phyloP scores from a whole-genome alignment of 2,329 filamentous ascomycete species.

The Coleophoma crateriformis region DNA sequence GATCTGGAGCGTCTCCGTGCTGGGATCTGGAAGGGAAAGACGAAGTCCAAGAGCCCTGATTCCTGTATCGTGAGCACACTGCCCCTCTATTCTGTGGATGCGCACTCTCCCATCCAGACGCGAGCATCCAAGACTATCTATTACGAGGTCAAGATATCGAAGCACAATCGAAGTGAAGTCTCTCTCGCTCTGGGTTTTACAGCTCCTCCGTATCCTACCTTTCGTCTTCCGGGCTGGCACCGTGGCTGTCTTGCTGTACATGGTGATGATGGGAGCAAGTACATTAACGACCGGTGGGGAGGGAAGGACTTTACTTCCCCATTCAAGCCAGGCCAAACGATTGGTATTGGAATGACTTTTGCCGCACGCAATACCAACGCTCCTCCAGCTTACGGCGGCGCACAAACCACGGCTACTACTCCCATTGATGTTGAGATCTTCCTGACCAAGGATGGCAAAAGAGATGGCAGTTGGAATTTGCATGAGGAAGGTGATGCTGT shows the following conservation, averaged over 20 bases:
- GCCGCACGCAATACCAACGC: slow-evolving; percentile 15
- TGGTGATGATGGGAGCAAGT: slow-evolving; percentile 72
- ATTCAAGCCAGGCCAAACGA: slow-evolving; percentile 59
- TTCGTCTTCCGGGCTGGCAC: slow-evolving; percentile 78
- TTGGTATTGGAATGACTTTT: slow-evolving; percentile 69
- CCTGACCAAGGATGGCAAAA: slow-evolving; percentile 61
- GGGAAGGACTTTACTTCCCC: slow-evolving; percentile 62
- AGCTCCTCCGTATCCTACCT: slow-evolving; percentile 70
- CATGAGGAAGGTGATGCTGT: slow-evolving; percentile 67
- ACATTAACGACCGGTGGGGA: slow-evolving; percentile 70
- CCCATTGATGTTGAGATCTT: slow-evolving; percentile 54
- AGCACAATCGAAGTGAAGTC: slow-evolving; percentile 33
- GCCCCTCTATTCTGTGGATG: slow-evolving; percentile 58
- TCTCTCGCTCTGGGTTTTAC: slow-evolving; percentile 63
- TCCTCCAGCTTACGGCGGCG: slow-evolving; percentile 24
- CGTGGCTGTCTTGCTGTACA: slow-evolving; percentile 71
- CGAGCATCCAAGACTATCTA: slow-evolving; percentile 52
- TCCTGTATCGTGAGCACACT: slow-evolving; percentile 61
- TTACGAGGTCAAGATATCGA: slow-evolving; percentile 61
- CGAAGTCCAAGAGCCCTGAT: slow-evolving; percentile 44
- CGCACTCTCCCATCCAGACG: slow-evolving; percentile 50
- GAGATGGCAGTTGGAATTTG: slow-evolving; percentile 61
- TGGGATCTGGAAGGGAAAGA: slow-evolving; percentile 46
- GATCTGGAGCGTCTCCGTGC: slow-evolving; percentile 37
- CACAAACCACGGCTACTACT: slow-evolving; percentile 11